A percentile compares a stretch with the other conserved stretches of the same genome.
Evolutionary conservation across 345 rosid genomes (phyloP).

Genomic region (Gossypium australe): DNA sequence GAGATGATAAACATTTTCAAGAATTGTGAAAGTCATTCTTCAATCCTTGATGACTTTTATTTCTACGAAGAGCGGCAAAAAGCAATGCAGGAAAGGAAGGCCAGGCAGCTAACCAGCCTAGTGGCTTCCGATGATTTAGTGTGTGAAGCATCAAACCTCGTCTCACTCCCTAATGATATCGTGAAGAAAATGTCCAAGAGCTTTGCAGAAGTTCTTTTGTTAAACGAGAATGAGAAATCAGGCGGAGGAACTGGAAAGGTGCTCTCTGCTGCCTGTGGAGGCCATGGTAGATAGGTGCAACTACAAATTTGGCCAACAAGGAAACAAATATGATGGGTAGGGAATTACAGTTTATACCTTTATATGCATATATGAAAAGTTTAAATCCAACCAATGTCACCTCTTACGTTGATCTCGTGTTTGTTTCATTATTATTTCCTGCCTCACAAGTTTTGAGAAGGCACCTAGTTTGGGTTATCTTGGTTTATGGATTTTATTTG

Average conservation of each 20-base stretch:
- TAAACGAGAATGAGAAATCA: constrained; percentile 18
- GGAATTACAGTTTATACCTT: not conserved
- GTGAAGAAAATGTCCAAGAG: constrained; percentile 50
- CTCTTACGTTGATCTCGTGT: not conserved
- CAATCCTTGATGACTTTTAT: constrained; percentile 69
- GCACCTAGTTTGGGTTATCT: constrained; percentile 5
- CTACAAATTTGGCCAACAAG: not conserved
- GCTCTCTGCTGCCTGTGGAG: constrained; percentile 7
- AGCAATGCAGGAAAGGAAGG: constrained; percentile 58
- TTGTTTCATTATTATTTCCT: not conserved
- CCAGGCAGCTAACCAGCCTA: constrained; percentile 35
- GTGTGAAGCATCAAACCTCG: constrained; percentile 15
- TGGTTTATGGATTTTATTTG: constrained; percentile 3
- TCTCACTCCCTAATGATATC: constrained; percentile 28
- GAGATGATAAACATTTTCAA: constrained; percentile 65
- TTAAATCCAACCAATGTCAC: constrained; percentile 4
- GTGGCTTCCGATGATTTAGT: constrained; percentile 23
- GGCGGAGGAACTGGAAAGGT: constrained; percentile 3
- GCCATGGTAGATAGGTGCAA: constrained; percentile 10
- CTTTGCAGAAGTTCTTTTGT: constrained; percentile 51
- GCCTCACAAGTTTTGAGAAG: not conserved
- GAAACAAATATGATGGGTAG: not conserved
- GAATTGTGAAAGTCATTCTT: constrained; percentile 40
- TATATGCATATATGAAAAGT: not conserved
- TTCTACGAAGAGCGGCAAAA: constrained; percentile 80